A percentile compares a stretch with the other conserved stretches of the same genome.
These are phyloP conservation scores for Zasmidium citrigriseum DNA, from an alignment of 2,329 filamentous ascomycete genomes.

Conservation along the genomic window DNA sequence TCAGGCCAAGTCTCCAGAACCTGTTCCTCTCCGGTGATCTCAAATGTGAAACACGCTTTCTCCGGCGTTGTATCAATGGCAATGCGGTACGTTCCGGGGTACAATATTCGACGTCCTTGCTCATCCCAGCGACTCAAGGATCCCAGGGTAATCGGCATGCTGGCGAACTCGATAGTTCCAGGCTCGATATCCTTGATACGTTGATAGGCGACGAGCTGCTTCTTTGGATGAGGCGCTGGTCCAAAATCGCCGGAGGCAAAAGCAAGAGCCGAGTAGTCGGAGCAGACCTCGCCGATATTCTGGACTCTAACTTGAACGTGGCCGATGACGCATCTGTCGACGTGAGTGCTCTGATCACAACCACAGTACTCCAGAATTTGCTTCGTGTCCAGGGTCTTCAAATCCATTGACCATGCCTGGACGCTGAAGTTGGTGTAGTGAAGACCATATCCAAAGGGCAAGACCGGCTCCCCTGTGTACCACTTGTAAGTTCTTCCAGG, in stretches of 20 bases:
- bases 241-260: conserved; percentile 42
- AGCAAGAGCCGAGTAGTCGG: conserved; percentile 45
- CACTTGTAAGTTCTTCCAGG: conserved; percentile 49
- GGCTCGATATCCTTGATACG: conserved; percentile 14
- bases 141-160: conserved; percentile 37
- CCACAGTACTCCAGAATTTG: too few species aligned
- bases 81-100: conserved; percentile 7
- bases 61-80: conserved; percentile 9
- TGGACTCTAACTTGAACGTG: conserved; percentile 24
- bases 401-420: background rate
- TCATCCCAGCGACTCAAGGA: conserved; percentile 21
- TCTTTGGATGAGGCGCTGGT: conserved; percentile 43
- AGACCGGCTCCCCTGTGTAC: conserved; percentile 41
- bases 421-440: conserved; percentile 45
- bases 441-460: conserved; percentile 46
- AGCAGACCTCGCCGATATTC: conserved; percentile 39
- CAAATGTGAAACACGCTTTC: too few species aligned
- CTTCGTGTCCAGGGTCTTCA: too few species aligned
- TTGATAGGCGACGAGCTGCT: conserved; percentile 39
- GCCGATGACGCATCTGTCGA: background rate
- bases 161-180: too few species aligned
- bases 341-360: too few species aligned
- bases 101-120: conserved; percentile 27
- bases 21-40: too few species aligned
- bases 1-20: too few species aligned